Conservation (phyloP, 2,329 filamentous ascomycete species). For the Fusarium oligoseptatum region DNA sequence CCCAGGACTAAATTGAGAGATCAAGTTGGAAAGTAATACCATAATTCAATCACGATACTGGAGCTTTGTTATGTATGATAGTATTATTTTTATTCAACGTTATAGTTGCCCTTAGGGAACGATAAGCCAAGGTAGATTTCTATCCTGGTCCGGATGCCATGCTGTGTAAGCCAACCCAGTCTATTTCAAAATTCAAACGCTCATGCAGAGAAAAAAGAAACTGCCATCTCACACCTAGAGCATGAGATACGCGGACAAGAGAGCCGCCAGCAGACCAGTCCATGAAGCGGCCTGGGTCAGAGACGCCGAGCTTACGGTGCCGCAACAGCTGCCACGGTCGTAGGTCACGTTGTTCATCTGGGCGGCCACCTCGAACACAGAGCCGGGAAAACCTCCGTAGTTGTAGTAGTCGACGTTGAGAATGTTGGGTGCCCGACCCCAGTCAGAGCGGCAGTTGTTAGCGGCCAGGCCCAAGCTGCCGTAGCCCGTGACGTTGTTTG, state of each 20-base stretch:
- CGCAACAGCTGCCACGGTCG: constrained; percentile 67
- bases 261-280: constrained; percentile 36
- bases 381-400: constrained; percentile 72
- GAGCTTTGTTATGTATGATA: not conserved
- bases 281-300: constrained; percentile 38
- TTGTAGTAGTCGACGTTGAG: constrained; percentile 91
- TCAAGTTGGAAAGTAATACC: not conserved
- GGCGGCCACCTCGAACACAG: constrained; percentile 82
- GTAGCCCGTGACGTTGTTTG: constrained; percentile 74
- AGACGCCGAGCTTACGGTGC: constrained; percentile 52
- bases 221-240: constrained; percentile 20
- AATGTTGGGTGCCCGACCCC: constrained; percentile 80
- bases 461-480: constrained; percentile 76
- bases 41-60: not conserved
- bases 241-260: constrained; percentile 40
- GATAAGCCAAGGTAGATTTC: not conserved
- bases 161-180: constrained; percentile 20
- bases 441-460: constrained; percentile 71
- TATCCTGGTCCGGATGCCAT: constrained; percentile 12
- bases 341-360: constrained; percentile 80
- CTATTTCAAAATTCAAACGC: constrained; percentile 38
- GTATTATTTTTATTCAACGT: not conserved
- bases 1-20: not conserved
- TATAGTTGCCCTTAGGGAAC: not conserved
- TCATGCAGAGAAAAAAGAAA: constrained; percentile 9